Conservation (phyloP, 345 rosid species). For the Sonneratia alba region DNA sequence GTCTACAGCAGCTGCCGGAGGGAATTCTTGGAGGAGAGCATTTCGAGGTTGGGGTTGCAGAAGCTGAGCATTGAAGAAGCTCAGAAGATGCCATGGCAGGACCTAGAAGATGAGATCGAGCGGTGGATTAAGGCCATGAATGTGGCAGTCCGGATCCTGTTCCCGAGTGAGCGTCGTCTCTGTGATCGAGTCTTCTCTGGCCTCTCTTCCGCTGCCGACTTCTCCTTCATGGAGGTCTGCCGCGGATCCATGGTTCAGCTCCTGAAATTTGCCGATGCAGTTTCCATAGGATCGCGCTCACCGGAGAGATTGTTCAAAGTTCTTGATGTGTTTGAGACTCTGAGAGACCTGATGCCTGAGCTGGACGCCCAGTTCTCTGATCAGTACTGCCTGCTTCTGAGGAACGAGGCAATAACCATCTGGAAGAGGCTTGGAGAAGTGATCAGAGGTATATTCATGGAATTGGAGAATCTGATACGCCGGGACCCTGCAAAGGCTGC, state of each 20-base stretch:
- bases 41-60: conserved; percentile 62
- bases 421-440: conserved; percentile 81
- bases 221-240: conserved; percentile 91
- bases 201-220: conserved; percentile 54
- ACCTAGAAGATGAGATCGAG: conserved; percentile 72
- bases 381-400: conserved; percentile 58
- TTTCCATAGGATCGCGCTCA: conserved; percentile 66
- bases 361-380: conserved; percentile 60
- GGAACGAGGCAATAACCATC: conserved; percentile 59
- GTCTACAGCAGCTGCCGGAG: conserved; percentile 71
- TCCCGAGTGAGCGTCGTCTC: conserved; percentile 89
- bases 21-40: conserved; percentile 76
- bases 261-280: conserved; percentile 61
- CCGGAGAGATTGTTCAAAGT: conserved; percentile 87
- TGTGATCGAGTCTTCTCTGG: conserved; percentile 80
- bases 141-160: conserved; percentile 63
- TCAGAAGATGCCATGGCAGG: conserved; percentile 68
- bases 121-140: conserved; percentile 80
- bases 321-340: conserved; percentile 69
- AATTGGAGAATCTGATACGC: conserved; percentile 75
- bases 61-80: conserved; percentile 75
- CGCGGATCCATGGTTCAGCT: conserved; percentile 70
- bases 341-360: conserved; percentile 76
- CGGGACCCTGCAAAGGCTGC: conserved; percentile 81
- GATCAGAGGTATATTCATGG: conserved; percentile 79